Conservation (phyloP, 202 grass and related monocot genomes). For the Cymbopogon flexuosus region DNA sequence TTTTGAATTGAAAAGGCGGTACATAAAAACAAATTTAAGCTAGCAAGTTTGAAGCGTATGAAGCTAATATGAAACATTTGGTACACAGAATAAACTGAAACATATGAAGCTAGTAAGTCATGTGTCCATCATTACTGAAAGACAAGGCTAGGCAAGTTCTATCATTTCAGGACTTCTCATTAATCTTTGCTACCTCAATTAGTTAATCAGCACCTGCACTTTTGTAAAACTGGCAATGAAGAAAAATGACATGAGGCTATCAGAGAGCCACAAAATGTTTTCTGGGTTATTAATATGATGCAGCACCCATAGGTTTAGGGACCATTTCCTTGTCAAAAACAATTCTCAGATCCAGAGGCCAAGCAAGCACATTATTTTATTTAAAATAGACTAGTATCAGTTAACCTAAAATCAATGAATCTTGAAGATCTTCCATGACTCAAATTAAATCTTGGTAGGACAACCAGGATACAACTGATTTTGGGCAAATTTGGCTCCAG, state of each 20-base stretch:
- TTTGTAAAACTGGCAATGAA: background rate
- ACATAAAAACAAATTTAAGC: background rate
- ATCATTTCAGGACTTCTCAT: background rate
- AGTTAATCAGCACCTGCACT: background rate
- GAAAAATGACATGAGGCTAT: background rate
- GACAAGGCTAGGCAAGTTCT: background rate
- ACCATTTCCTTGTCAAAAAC: background rate
- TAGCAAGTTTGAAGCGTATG: background rate
- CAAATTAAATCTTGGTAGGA: background rate
- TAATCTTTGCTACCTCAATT: background rate
- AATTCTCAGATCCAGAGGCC: background rate
- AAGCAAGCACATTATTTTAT: background rate
- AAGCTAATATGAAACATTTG: background rate
- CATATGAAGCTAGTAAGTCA: background rate
- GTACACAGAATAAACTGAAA: background rate
- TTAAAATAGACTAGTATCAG: background rate
- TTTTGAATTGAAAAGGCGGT: background rate
- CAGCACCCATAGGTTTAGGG: background rate
- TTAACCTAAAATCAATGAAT: background rate
- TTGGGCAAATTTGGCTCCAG: background rate
- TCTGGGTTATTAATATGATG: background rate
- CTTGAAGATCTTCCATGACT: background rate
- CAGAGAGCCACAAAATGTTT: background rate
- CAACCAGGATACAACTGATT: background rate
- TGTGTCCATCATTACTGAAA: background rate